Base-by-base conservation (phyloP, 345 rosid species). In the Gossypium raimondii region DNA sequence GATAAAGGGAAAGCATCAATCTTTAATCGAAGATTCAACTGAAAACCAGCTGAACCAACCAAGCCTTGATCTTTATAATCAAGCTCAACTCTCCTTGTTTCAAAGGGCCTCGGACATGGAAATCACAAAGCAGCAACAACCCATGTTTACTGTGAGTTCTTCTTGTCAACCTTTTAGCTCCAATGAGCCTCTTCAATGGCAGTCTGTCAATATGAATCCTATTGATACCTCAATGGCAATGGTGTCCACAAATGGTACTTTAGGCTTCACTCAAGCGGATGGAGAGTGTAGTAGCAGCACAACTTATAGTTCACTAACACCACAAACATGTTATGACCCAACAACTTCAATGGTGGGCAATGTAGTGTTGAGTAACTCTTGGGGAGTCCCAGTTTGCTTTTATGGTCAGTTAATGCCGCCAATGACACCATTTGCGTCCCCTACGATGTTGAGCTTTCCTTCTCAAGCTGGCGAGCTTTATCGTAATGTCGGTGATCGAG, bases 231-330 rank as follows among this genome's bases (percentile, higher is more conserved):
- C n/a, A 9, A 9, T 9, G n/a, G 38, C 24, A 41, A 18, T 29
- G 63, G n/a, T 55, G 29, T 12, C 47, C 10, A 4, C n/a, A 10
- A 71, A 71, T 43, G 50, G 74, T 6, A 16, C 18, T 53, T 57
- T 20, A 2, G 29, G 38, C 18, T 71, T 13, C 18, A 17, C 48
- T 43, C 64, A 5, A n/a, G 3, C 56, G 51, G 74, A 29, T 11
- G 74, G 74, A 7, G 60, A 27, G 47, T 70, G 48, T 12, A n/a
- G 64, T 43, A 52, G 73, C 73, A 52, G 25, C 22, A 16, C 25
- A 29, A 4, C 62, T 3, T 7, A 17, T 27, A 16, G 8, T 24
- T 43, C 74, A 41, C 17, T 55, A 18, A 55, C 74, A 17, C 24
- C 61, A 7, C 47, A 25, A 10, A 24, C 24, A 13, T 17, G 62